Base-by-base conservation (phyloP, 2,329 filamentous ascomycete genomes). In the Apiospora marii region DNA sequence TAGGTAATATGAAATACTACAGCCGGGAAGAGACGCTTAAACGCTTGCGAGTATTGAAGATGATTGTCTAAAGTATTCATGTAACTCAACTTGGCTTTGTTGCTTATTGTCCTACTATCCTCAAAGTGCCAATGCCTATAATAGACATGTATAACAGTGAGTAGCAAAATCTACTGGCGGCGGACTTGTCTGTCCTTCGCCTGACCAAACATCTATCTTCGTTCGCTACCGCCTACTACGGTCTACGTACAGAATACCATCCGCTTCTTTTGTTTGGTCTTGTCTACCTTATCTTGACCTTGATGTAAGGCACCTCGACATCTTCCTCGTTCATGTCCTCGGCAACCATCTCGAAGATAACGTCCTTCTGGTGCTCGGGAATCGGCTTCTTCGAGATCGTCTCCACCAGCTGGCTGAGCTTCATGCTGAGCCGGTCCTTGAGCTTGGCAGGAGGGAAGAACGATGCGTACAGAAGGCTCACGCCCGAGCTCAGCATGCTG, bases 221-320 rank as follows among this genome's bases (percentile, higher is more conserved):
- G 10, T 46, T 43, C 5, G 24, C 37, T 69, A 6, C 68, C 44
- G 53, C 8, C 10, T 61, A 37, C 4, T 4, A 22, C 53, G 53
- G 30, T 37, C 13, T 22, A 37, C 53, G 53, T 61, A 61, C 30
- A 61, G 7, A 61, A 61, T 61, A 16, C 16, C 30, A 37, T 34
- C 30, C 53, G 53, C 53, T 19, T 22, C n/a, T 51, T 61, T 14
- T 48, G 6, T 10, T 19, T 37, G 3, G 4, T 16, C 16, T 4
- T 67, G 73, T 78, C 73, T 80, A 84, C 76, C 84, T 80, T 76
- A 95, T 85, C 86, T 92, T 96, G 76, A 98, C 91, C 91, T 96
- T 97, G 79, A 98, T 94, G 82, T 98, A 98, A 4, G 96, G 96
- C 76, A 98, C 93, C 84, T 99, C 96, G 1, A 98, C 96, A 82